A percentile compares a stretch with the other conserved stretches of the same genome.
phyloP scores from a whole-genome alignment of 345 rosid genomes.

The Ricinus communis region DNA sequence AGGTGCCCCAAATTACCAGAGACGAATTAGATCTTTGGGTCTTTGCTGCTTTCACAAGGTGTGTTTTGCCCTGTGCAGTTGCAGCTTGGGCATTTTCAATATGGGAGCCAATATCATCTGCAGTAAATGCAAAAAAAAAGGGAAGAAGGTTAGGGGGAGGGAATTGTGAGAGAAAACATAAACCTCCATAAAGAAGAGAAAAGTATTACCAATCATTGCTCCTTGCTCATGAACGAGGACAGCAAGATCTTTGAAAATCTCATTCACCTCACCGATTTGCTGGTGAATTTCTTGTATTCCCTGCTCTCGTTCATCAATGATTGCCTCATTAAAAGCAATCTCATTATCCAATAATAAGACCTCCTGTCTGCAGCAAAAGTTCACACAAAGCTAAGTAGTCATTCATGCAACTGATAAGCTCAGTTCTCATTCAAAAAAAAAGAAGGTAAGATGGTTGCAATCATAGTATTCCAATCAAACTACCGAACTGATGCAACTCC shows the following conservation, averaged over 20 bases:
- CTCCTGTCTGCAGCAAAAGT: slow-evolving; percentile 67
- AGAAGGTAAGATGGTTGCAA: neutral
- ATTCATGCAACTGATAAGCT: neutral
- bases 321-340: slow-evolving; percentile 84
- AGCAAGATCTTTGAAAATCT: slow-evolving; percentile 90
- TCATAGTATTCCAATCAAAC: neutral
- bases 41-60: slow-evolving; percentile 79
- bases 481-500: neutral
- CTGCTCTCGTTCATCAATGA: slow-evolving; percentile 92
- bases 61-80: slow-evolving; percentile 71
- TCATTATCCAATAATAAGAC: slow-evolving; percentile 81
- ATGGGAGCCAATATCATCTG: slow-evolving; percentile 85
- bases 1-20: slow-evolving; percentile 47
- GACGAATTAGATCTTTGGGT: slow-evolving; percentile 89
- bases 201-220: slow-evolving; percentile 67
- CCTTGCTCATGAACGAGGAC: slow-evolving; percentile 95
- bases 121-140: slow-evolving; percentile 6
- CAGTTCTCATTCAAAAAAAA: neutral
- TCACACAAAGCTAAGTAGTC: neutral
- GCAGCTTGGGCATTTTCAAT: slow-evolving; percentile 71
- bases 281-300: slow-evolving; percentile 92
- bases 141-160: neutral
- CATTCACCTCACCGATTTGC: slow-evolving; percentile 95
- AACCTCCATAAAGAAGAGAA: slow-evolving; percentile 3
- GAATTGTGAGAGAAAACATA: neutral